Evolutionary conservation across 805 yeast species (phyloP).

Genomic region (Maudiozyma barnettii): DNA sequence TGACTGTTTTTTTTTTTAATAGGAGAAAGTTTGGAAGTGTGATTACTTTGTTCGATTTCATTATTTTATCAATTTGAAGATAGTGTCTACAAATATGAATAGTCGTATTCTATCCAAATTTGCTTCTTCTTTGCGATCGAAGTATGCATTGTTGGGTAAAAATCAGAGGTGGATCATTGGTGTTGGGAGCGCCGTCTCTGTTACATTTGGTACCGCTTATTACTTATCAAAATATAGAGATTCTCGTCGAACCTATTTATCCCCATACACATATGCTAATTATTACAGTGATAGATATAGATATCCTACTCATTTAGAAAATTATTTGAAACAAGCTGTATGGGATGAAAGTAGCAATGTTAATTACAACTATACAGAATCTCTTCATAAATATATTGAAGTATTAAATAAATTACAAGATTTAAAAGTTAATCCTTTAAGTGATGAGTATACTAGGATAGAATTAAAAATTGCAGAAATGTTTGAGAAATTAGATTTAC

Average conservation of each 20-base stretch:
- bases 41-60: too few relatives aligned
- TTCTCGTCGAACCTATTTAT: neutral
- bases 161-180: neutral
- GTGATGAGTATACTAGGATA: conserved; percentile 83
- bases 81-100: neutral
- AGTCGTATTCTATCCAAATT: neutral
- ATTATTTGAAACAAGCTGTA: conserved; percentile 52
- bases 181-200: neutral
- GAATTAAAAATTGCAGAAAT: conserved; percentile 81
- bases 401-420: conserved; percentile 41
- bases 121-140: neutral
- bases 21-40: too few relatives aligned
- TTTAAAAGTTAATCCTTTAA: conserved; percentile 41
- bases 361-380: conserved; percentile 45
- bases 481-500: conserved; percentile 60
- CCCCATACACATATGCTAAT: neutral
- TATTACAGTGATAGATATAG: neutral
- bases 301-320: conserved; percentile 3
- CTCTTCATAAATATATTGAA: conserved; percentile 62
- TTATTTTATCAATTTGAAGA: too few relatives aligned
- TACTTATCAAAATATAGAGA: neutral
- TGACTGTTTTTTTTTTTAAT: too few relatives aligned
- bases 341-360: conserved; percentile 75
- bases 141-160: neutral
- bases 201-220: conserved; percentile 1